These are phyloP conservation scores for Paulownia fortunei DNA, from an alignment of 257 asterid genomes.

Conservation along the genomic window DNA sequence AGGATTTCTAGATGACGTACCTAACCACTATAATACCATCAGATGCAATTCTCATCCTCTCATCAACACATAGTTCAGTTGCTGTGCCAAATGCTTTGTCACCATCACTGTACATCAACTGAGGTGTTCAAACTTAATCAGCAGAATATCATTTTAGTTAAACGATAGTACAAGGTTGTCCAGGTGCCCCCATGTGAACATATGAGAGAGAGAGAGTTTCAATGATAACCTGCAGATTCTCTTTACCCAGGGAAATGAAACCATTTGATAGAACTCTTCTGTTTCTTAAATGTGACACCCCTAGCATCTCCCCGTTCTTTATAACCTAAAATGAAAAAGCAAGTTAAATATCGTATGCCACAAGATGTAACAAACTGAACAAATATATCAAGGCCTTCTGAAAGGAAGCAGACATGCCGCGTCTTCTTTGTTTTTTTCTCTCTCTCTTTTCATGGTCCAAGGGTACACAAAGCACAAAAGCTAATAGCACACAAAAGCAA, in stretches of 20 bases:
- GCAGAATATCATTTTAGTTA: constrained; percentile 29
- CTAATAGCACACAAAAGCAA: neutral
- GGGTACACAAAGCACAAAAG: neutral
- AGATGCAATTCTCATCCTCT: constrained; percentile 84
- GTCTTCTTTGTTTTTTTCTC: neutral
- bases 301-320: constrained; percentile 99
- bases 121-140: constrained; percentile 43
- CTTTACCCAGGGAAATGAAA: constrained; percentile 84
- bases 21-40: constrained; percentile 97
- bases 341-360: constrained; percentile 18
- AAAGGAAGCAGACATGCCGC: neutral
- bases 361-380: constrained; percentile 16
- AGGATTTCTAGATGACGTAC: constrained; percentile 39
- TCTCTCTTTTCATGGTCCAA: neutral
- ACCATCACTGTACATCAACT: constrained; percentile 99
- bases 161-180: constrained; percentile 19
- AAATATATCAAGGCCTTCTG: constrained; percentile 15
- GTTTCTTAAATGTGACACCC: constrained; percentile 94
- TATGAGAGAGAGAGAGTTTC: constrained; percentile 8
- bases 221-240: constrained; percentile 78
- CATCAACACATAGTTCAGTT: constrained; percentile 87
- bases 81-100: constrained; percentile 99
- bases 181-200: constrained; percentile 3
- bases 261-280: constrained; percentile 95
- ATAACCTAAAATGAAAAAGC: constrained; percentile 66